Conservation (phyloP, 192 early-diverging fungal genomes). For the Rhizoclosmatium sp. region DNA sequence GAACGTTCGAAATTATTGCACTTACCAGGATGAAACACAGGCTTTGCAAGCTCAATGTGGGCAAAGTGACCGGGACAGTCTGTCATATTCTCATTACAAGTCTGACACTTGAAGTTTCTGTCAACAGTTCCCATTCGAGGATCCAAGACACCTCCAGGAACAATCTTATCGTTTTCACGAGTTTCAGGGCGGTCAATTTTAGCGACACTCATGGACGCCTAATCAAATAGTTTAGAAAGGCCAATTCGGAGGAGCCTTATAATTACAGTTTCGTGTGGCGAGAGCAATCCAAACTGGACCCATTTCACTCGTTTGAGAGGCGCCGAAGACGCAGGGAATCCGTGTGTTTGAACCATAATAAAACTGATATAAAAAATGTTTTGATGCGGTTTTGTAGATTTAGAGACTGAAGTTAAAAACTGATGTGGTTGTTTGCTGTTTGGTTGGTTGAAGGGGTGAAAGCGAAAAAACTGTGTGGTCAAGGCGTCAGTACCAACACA, state of each 20-base stretch:
- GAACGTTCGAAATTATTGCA: neutral
- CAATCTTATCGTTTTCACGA: constrained; percentile 82
- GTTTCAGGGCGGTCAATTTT: constrained; percentile 91
- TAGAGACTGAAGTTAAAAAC: too few species aligned
- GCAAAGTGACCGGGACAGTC: constrained; percentile 99
- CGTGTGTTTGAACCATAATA: constrained; percentile 16
- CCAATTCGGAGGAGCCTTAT: constrained; percentile 12
- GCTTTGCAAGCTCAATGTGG: constrained; percentile 94
- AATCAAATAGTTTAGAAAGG: neutral
- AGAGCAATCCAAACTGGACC: constrained; percentile 96
- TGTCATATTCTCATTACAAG: constrained; percentile 93
- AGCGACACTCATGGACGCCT: constrained; percentile 83
- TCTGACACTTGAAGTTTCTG: constrained; percentile 95
- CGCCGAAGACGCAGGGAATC: constrained; percentile 80
- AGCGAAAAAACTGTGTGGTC: too few species aligned
- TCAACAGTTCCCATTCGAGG: constrained; percentile 97
- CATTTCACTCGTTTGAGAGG: constrained; percentile 84
- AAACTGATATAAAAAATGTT: too few species aligned
- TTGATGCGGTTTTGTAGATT: too few species aligned
- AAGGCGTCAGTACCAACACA: too few species aligned
- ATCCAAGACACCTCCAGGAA: constrained; percentile 88
- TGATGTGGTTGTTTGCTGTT: too few species aligned
- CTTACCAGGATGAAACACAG: constrained; percentile 92
- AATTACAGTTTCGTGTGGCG: constrained; percentile 93
- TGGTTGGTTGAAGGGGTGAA: too few species aligned